A percentile compares a stretch with the other conserved stretches of the same genome.
phyloP scores from a whole-genome alignment of 176 grass and related monocot genomes.

The Triticum urartu region DNA sequence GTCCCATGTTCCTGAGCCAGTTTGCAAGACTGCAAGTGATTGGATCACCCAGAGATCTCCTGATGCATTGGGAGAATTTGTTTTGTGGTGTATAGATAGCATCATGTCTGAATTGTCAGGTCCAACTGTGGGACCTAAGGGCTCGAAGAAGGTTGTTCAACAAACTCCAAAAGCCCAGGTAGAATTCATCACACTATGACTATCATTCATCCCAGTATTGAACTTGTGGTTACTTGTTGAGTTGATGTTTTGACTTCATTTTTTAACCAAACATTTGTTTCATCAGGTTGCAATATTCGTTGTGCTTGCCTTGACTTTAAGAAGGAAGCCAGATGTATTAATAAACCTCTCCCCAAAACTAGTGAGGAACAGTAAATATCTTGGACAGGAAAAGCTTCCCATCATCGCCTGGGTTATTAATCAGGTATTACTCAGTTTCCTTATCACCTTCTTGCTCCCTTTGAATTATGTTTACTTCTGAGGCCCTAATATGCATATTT shows the following conservation, averaged over 20 bases:
- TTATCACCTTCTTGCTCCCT: not conserved
- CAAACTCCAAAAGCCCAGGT: slow-evolving; percentile 89
- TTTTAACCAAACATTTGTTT: slow-evolving; percentile 19
- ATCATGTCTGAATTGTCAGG: slow-evolving; percentile 76
- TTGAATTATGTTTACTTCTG: not conserved
- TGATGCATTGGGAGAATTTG: slow-evolving; percentile 75
- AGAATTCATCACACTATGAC: not conserved
- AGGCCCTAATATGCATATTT: not conserved
- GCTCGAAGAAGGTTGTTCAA: slow-evolving; percentile 69
- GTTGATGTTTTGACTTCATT: slow-evolving; percentile 3
- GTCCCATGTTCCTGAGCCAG: slow-evolving; percentile 71
- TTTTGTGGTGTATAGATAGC: slow-evolving; percentile 88
- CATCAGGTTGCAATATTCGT: slow-evolving; percentile 89
- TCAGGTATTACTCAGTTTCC: slow-evolving; percentile 49
- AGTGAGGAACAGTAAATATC: slow-evolving; percentile 73
- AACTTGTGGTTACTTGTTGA: not conserved
- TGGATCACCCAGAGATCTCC: slow-evolving; percentile 76
- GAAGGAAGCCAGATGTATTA: slow-evolving; percentile 73
- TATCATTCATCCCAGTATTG: slow-evolving; percentile 1
- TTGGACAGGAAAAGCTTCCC: slow-evolving; percentile 85
- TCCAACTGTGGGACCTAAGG: slow-evolving; percentile 60
- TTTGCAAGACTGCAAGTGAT: slow-evolving; percentile 71
- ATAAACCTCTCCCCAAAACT: slow-evolving; percentile 56
- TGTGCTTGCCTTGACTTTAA: slow-evolving; percentile 86
- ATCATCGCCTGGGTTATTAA: slow-evolving; percentile 79